These are phyloP conservation scores for Lactifluus hygrophoroides DNA, from an alignment of 768 basidiomycete genomes.

Conservation along the genomic window DNA sequence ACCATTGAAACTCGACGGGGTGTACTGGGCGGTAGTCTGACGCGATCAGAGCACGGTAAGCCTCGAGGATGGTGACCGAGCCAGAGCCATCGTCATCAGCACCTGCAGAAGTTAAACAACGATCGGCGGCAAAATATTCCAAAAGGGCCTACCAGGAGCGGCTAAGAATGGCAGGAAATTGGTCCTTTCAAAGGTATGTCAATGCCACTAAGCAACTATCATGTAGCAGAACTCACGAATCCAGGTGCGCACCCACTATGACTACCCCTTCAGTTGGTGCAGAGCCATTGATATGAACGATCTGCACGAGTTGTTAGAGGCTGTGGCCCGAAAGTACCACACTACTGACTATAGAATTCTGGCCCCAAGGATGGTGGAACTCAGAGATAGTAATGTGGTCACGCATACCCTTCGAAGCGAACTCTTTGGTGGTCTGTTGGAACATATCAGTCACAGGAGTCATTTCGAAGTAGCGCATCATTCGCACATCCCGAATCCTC, in stretches of 20 bases:
- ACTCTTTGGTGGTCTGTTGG: slow-evolving; percentile 52
- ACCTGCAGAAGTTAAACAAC: slow-evolving; percentile 34
- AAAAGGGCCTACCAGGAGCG: slow-evolving; percentile 49
- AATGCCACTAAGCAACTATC: neutral
- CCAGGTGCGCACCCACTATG: slow-evolving; percentile 75
- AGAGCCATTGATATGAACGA: slow-evolving; percentile 69
- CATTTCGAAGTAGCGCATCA: neutral
- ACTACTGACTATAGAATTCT: slow-evolving; percentile 60
- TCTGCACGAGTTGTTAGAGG: slow-evolving; percentile 33
- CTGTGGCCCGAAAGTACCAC: neutral
- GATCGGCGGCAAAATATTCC: slow-evolving; percentile 5
- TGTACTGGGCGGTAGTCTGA: slow-evolving; percentile 59
- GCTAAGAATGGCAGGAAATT: slow-evolving; percentile 70
- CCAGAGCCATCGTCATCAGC: slow-evolving; percentile 60
- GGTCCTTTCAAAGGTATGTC: slow-evolving; percentile 36
- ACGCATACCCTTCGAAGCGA: slow-evolving; percentile 48
- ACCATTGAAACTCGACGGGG: slow-evolving; percentile 78
- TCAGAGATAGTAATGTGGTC: slow-evolving; percentile 56
- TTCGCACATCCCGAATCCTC: slow-evolving; percentile 52
- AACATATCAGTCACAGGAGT: slow-evolving; percentile 4
- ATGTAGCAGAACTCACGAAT: slow-evolving; percentile 42
- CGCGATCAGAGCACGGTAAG: slow-evolving; percentile 61
- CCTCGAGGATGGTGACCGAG: slow-evolving; percentile 70
- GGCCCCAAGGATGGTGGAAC: slow-evolving; percentile 77
- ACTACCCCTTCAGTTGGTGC: slow-evolving; percentile 49